Evolutionary conservation across 2,329 filamentous ascomycete species (phyloP), one percentile per base, ranked within the genome.

Genomic region (Tolypocladium album): DNA sequence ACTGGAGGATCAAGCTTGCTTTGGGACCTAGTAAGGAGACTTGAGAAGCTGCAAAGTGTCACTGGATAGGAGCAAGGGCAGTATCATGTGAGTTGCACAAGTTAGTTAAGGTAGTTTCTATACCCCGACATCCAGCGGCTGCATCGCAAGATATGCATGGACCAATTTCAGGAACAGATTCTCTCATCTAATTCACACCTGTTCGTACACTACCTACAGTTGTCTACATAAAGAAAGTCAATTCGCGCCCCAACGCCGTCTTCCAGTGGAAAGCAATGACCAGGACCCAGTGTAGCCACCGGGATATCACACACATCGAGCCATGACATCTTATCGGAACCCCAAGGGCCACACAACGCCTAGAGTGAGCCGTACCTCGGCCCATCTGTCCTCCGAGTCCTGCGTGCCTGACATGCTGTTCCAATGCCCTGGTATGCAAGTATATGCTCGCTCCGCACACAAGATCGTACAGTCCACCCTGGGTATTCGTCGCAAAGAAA

Each of bases 1-100:
- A 87, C 63, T 96, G 90, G 88, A 77, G 83, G 57, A 85, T 84
- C 64, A 84, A 84, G 68, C 70, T 84, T 31, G 74, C 74, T 1
- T 66, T 80, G 59, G 69, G 68, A 4, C 70, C 70, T 1, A 59
- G 57, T 20, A 61, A 65, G 55, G 61, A 64, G 34, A 53, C 63
- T 24, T 61, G 59, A 60, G 62, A 56, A 6, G 31, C 31, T 13
- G 31, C 13, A 8, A 4, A 13, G 5, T 55, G 11, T 22, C 20
- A 5, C 11, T n/a, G 50, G 4, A 22, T 22, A 34, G 50, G 31
- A 15, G 47, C 20, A n/a, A 1, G 50, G 13, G 31, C 20, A 55
- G n/a, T 8, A 27, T 42, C 31, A 38, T 36, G 38, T 55, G 5
- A 47, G 20, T n/a, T 31, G 42, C 27, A 31, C 27, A 31, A n/a